Conservation (phyloP, 257 asterid genomes). For the Mitragyna speciosa region DNA sequence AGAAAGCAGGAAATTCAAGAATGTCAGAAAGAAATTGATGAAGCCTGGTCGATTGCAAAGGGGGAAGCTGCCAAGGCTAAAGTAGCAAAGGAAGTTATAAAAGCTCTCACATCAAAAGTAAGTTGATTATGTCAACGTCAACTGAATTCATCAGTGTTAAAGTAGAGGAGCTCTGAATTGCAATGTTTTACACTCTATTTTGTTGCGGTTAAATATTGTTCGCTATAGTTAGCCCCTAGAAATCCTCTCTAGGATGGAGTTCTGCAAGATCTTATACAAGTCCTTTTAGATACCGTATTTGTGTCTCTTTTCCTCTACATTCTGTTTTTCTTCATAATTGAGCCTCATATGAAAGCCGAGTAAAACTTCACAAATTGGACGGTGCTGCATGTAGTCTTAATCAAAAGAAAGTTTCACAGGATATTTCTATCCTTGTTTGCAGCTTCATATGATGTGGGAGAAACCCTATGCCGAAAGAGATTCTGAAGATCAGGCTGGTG, state of each 20-base stretch:
- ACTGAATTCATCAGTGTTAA: conserved; percentile 1
- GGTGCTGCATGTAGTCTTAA: neutral
- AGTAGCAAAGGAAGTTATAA: conserved; percentile 54
- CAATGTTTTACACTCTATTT: neutral
- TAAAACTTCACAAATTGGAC: neutral
- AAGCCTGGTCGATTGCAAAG: conserved; percentile 49
- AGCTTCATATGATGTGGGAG: conserved; percentile 42
- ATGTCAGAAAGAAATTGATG: conserved; percentile 36
- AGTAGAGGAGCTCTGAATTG: neutral
- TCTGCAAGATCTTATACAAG: too few relatives aligned
- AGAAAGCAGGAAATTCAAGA: conserved; percentile 44
- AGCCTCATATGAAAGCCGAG: neutral
- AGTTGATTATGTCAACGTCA: conserved; percentile 1
- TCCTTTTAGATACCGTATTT: too few relatives aligned
- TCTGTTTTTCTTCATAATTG: too few relatives aligned
- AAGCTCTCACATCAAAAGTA: conserved; percentile 49
- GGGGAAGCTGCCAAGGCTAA: conserved; percentile 49
- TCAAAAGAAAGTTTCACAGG: neutral
- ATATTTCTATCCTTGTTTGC: conserved; percentile 6
- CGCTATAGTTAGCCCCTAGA: too few relatives aligned
- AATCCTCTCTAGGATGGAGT: too few relatives aligned
- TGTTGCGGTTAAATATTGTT: neutral
- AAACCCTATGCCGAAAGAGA: conserved; percentile 21
- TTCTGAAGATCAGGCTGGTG: conserved; percentile 23
- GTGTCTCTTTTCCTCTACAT: too few relatives aligned